Base-by-base conservation (phyloP, 768 basidiomycete genomes). In the Hirschioporus abietinus region DNA sequence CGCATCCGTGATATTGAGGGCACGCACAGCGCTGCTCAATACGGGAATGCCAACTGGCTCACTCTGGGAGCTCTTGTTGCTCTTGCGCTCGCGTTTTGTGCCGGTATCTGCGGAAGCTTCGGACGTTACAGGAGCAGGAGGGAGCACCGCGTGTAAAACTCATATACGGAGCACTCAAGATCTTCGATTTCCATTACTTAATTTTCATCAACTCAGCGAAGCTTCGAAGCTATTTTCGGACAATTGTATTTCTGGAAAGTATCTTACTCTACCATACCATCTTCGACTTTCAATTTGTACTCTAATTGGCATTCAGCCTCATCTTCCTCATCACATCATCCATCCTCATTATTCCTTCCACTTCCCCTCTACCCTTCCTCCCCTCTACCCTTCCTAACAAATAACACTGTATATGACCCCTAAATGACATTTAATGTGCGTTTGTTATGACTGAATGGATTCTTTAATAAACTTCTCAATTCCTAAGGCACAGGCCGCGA, bases 41-140 rank as follows among this genome's bases (percentile, higher is more conserved):
- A 86, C 76, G 93, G 92, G 18, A 93, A 92, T 74, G 92, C 90
- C 59, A 88, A 87, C 73, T 95, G 93, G 93, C 72, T 94, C 66
- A 89, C 89, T 2, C 82, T 95, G 59, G 92, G 85, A 66, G 91
- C 92, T 0, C 78, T 91, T 63, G 82, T 85, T 64, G 82, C 91
- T 0, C 82, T 95, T 62, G 68, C 88, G 58, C 67, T 93, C 18
- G 88, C 83, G 26, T 88, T 88, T 77, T 90, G 88, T 76, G 81
- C 86, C 1, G 83, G 86, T 17, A 79, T 83, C 3, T 87, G 86
- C 70, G 90, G 90, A 34, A 79, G 85, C 64, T 91, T 88, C 72
- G 89, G 91, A 7, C 78, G 83, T 66, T 92, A 89, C 77, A 83
- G 82, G 70, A 80, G 75, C 58, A 70, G 69, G 17, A 71, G 76